Base-by-base conservation (phyloP, 1,139 yeast species). In the Pichia kudriavzevii region DNA sequence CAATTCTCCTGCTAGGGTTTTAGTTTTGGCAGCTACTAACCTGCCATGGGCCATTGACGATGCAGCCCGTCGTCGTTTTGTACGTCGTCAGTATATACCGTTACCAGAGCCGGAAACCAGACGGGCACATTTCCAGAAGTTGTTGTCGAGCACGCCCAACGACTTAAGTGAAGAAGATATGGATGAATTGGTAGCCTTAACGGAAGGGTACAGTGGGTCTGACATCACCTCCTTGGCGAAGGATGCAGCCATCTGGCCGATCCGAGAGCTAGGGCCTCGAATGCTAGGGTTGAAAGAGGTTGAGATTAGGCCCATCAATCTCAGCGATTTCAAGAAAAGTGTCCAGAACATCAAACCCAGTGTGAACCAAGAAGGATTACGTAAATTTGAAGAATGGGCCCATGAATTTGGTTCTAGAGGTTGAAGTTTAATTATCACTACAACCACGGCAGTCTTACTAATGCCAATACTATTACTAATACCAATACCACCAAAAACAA, bases 21-120 rank as follows among this genome's bases (percentile, higher is more conserved):
- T 91, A 22, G 95, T 91, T 4, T 64, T 91, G 26, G 98, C 97
- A 0, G 98, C 98, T 1, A 91, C 99, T 0, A 91, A 91, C 56
- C 60, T 91, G 45, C 99, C 99, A 0, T 91, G 99, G 99, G 81
- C 87, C 4, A 88, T 91, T 43, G 99, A 91, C 59, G 98, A 93
- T 56, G 98, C 98, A 3, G 99, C 98, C 0, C 67, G 98, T 51
- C 72, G 98, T 56, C 71, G 98, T 48, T 91, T 91, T 62, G 95
- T 84, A 5, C 71, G 95, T 46, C 66, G 97, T 38, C 96, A 87
- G 55, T 88, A 91, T 58, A 91, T 91, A 37, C 98, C 98, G 3
- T 64, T 91, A 38, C 98, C 98, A 0, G 98, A 91, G 56, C 70
- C 68, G 9, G 87, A 80, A 46, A 87, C 97, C 0, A 63, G 98